Percentiles rank a stretch among this genome's conserved stretches.
These are phyloP conservation scores for Botryotinia convoluta DNA, from an alignment of 2,329 filamentous ascomycete species.

Conservation along the genomic window DNA sequence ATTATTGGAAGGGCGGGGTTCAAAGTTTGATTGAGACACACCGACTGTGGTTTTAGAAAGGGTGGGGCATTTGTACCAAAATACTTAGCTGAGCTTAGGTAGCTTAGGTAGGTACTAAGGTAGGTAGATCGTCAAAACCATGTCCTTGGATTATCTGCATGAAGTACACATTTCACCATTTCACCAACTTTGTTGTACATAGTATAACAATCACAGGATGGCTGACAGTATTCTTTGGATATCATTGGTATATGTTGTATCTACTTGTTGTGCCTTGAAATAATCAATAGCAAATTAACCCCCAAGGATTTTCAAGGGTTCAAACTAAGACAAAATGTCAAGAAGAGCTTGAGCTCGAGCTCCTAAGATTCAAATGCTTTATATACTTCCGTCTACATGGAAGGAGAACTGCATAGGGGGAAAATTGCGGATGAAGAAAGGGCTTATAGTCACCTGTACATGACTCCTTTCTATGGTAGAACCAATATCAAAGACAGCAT, in stretches of 20 bases:
- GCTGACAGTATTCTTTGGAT: background rate
- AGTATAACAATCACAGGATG: background rate
- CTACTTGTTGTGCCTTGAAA: no score
- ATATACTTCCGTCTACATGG: background rate
- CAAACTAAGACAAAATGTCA: background rate
- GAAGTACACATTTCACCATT: background rate
- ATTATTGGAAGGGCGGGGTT: constrained; percentile 4
- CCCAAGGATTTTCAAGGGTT: background rate
- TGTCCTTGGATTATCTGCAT: background rate
- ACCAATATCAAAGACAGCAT: background rate
- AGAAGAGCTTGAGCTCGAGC: background rate
- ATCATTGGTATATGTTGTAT: background rate
- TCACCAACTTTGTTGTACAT: background rate
- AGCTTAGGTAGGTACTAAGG: background rate
- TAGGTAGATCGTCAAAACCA: background rate
- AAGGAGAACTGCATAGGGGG: no score
- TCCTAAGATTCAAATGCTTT: background rate
- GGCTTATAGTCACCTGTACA: background rate
- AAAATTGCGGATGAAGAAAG: background rate
- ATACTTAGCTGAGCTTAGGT: background rate
- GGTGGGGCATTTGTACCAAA: background rate
- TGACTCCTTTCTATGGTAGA: background rate
- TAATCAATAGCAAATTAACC: no score
- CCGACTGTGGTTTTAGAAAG: background rate
- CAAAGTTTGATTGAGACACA: background rate